These are phyloP conservation scores for Malassezia yamatoensis DNA, from an alignment of 1,284 basidiomycete species.

Conservation along the genomic window DNA sequence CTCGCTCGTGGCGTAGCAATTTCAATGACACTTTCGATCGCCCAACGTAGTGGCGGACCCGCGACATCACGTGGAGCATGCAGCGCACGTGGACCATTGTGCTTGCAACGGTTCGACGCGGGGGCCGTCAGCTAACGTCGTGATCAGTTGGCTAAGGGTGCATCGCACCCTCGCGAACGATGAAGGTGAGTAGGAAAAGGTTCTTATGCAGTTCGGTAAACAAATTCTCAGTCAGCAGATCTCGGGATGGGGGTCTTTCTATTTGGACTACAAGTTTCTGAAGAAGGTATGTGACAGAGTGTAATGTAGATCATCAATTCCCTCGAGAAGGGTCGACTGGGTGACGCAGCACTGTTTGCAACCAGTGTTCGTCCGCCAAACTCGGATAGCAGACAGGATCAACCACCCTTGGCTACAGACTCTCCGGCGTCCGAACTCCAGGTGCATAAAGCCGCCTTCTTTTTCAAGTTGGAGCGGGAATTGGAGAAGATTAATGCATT, in stretches of 20 bases:
- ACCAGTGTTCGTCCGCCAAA: conserved; percentile 62
- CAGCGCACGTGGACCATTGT: conserved; percentile 1
- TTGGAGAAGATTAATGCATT: conserved; percentile 99
- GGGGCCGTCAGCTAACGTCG: not conserved
- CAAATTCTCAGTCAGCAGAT: conserved; percentile 92
- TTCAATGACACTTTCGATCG: not conserved
- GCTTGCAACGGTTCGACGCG: not conserved
- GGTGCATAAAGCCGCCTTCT: conserved; percentile 93
- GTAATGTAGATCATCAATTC: conserved; percentile 74
- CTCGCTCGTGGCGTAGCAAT: conserved; percentile 4
- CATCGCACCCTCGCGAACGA: not conserved
- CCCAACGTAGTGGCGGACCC: conserved; percentile 8
- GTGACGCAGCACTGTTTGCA: conserved; percentile 76
- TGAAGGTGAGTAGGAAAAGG: conserved; percentile 14
- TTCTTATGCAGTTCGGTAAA: conserved; percentile 74
- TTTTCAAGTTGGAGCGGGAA: conserved; percentile 96
- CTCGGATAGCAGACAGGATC: conserved; percentile 11
- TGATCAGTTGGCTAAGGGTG: not conserved
- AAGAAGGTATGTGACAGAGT: conserved; percentile 58
- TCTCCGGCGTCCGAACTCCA: conserved; percentile 41
- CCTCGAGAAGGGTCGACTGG: conserved; percentile 78
- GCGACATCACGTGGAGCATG: conserved; percentile 10
- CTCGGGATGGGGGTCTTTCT: conserved; percentile 90
- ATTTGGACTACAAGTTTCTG: conserved; percentile 95
- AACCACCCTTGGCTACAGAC: conserved; percentile 22